These are phyloP conservation scores for Aquilaria sinensis DNA, from an alignment of 345 rosid species.

Conservation along the genomic window DNA sequence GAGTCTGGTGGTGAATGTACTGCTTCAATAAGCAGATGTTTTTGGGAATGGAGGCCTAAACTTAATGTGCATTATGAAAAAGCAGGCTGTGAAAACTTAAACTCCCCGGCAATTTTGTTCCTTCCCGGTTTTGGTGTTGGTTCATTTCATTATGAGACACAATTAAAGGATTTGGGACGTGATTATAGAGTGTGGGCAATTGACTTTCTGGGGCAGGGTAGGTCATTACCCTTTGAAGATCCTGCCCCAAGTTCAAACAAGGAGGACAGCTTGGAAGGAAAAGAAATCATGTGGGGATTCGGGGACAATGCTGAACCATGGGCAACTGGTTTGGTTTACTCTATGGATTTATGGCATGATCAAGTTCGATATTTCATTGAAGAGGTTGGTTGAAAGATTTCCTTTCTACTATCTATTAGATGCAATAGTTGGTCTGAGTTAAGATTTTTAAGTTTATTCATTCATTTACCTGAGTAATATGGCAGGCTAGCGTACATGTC, in stretches of 20 bases:
- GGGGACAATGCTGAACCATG: conserved; percentile 75
- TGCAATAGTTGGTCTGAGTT: too few species aligned
- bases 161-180: conserved; percentile 78
- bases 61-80: conserved; percentile 68
- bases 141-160: conserved; percentile 92
- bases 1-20: conserved; percentile 31
- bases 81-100: conserved; percentile 55
- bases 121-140: conserved; percentile 99
- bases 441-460: too few species aligned
- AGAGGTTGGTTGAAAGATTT: conserved; percentile 38
- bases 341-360: conserved; percentile 83
- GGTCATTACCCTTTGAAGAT: conserved; percentile 69
- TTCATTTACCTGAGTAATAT: too few species aligned
- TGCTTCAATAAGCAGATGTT: conserved; percentile 52
- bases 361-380: conserved; percentile 73
- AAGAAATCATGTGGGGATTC: conserved; percentile 64
- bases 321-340: conserved; percentile 74
- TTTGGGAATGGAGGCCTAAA: conserved; percentile 87
- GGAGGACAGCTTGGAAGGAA: conserved; percentile 4
- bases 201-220: conserved; percentile 96
- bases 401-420: too few species aligned
- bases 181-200: conserved; percentile 90
- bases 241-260: conserved; percentile 40
- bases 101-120: conserved; percentile 67
- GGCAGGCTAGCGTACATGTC: too few species aligned